These are phyloP conservation scores for Hypomontagnella monticulosa DNA, from an alignment of 495 filamentous ascomycete species.

Conservation along the genomic window DNA sequence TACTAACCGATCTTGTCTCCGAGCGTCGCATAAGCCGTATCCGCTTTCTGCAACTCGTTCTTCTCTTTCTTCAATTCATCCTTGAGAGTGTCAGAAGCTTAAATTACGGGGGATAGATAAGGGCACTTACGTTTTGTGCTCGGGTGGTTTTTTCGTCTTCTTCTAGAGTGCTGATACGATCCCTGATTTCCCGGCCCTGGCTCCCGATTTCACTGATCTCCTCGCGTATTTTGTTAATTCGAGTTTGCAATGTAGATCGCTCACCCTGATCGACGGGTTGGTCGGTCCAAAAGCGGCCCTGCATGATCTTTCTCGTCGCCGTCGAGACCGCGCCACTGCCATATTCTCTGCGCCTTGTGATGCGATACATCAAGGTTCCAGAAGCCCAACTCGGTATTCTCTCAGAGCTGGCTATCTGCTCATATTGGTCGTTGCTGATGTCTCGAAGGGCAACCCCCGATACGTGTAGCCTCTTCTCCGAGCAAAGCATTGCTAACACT, in stretches of 20 bases:
- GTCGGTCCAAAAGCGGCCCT: conserved; percentile 76
- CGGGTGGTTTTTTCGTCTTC: conserved; percentile 18
- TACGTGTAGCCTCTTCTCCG: conserved; percentile 69
- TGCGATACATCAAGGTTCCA: conserved; percentile 64
- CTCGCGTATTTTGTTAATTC: conserved; percentile 46
- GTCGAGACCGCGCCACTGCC: conserved; percentile 74
- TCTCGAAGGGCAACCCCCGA: conserved; percentile 71
- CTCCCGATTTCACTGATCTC: conserved; percentile 48
- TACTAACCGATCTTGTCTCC: conserved; percentile 73
- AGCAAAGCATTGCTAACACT: conserved; percentile 87
- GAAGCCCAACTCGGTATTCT: conserved; percentile 70
- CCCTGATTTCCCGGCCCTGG: conserved; percentile 52
- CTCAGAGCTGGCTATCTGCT: conserved; percentile 59
- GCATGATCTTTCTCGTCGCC: conserved; percentile 60
- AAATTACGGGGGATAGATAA: neutral
- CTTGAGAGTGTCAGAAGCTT: conserved; percentile 46
- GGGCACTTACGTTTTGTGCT: conserved; percentile 47
- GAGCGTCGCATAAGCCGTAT: conserved; percentile 68
- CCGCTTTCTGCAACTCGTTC: conserved; percentile 66
- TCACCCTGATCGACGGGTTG: conserved; percentile 73
- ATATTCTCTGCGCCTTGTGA: conserved; percentile 77
- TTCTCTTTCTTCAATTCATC: conserved; percentile 49
- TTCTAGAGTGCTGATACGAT: conserved; percentile 46
- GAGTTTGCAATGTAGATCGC: conserved; percentile 60
- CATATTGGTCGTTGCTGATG: conserved; percentile 70